Percentiles rank a stretch among this genome's conserved stretches.
These are phyloP conservation scores for Nigrospora oryzae DNA, from an alignment of 2,329 filamentous ascomycete genomes.

Conservation along the genomic window DNA sequence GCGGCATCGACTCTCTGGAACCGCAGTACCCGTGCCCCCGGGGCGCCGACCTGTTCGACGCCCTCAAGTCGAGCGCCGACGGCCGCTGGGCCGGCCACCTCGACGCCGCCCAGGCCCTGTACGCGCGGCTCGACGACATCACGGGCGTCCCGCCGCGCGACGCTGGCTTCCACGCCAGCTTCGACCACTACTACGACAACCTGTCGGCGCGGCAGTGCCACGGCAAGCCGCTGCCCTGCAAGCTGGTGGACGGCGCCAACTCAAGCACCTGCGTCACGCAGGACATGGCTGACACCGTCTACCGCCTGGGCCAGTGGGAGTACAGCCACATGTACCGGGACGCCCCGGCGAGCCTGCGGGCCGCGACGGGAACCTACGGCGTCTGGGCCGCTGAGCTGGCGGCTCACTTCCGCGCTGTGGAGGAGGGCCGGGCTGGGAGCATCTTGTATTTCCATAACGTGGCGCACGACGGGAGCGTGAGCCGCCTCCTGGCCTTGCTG, in stretches of 20 bases:
- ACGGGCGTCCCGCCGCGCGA: constrained; percentile 53
- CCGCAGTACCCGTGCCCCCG: constrained; percentile 60
- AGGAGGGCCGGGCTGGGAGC: constrained; percentile 27
- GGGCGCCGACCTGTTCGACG: constrained; percentile 31
- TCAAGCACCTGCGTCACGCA: constrained; percentile 53
- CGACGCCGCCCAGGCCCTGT: constrained; percentile 44
- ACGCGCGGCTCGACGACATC: constrained; percentile 53
- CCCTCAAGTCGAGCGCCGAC: constrained; percentile 35
- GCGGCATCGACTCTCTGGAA: constrained; percentile 62
- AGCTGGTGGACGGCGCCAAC: constrained; percentile 32
- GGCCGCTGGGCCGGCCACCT: constrained; percentile 58
- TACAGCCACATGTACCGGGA: constrained; percentile 74
- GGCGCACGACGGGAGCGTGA: constrained; percentile 70
- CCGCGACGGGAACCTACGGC: constrained; percentile 54
- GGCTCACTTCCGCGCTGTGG: constrained; percentile 49
- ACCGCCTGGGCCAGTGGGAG: constrained; percentile 71
- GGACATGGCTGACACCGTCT: constrained; percentile 57
- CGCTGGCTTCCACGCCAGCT: constrained; percentile 58
- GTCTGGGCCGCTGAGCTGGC: constrained; percentile 69
- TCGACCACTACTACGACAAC: constrained; percentile 83
- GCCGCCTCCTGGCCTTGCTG: constrained; percentile 58
- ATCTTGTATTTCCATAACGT: constrained; percentile 64
- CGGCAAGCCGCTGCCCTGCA: constrained; percentile 61
- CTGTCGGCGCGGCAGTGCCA: constrained; percentile 74
- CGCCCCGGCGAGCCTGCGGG: constrained; percentile 49